A percentile compares a stretch with the other conserved stretches of the same genome.
Evolutionary conservation across 352 stramenopile species (phyloP).

Genomic region (Achlya hypogyna): DNA sequence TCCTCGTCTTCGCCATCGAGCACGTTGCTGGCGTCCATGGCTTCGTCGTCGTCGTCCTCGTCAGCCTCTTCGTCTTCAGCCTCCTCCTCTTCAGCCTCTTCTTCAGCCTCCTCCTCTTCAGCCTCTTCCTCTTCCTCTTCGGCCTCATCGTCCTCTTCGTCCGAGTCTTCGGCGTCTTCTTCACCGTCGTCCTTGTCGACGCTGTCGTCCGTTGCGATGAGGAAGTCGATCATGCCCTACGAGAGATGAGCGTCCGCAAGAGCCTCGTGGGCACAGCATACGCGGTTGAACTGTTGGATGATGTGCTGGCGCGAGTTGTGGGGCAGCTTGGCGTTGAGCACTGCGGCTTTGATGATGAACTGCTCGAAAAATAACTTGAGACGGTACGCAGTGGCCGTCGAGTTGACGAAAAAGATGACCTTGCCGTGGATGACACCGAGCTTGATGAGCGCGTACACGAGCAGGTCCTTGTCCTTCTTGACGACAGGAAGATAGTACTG

Average conservation of each 20-base stretch:
- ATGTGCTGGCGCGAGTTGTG: conserved; percentile 97
- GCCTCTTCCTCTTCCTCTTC: conserved; percentile 29
- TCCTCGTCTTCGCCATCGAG: conserved; percentile 36
- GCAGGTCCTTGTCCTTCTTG: conserved; percentile 90
- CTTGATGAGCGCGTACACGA: conserved; percentile 98
- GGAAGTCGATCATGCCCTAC: conserved; percentile 95
- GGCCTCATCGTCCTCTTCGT: conserved; percentile 33
- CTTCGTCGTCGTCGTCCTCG: conserved; percentile 47
- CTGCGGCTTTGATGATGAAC: conserved; percentile 96
- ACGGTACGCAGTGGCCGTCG: conserved; percentile 88
- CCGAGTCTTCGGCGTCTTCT: conserved; percentile 33
- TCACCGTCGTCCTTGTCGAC: conserved; percentile 80
- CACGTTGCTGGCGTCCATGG: conserved; percentile 79
- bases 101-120: conserved; percentile 41
- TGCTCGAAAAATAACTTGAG: conserved; percentile 99
- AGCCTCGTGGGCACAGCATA: neutral
- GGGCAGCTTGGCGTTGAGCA: conserved; percentile 98
- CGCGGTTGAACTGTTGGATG: conserved; percentile 89
- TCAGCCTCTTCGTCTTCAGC: conserved; percentile 30
- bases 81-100: conserved; percentile 31
- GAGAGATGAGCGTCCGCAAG: neutral
- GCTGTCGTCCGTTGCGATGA: conserved; percentile 98
- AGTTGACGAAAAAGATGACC: conserved; percentile 99
- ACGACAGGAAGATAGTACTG: conserved; percentile 93
- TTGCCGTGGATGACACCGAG: conserved; percentile 96